These are phyloP conservation scores for Candida smagusa DNA, from an alignment of 1,139 yeast species.

Conservation along the genomic window DNA sequence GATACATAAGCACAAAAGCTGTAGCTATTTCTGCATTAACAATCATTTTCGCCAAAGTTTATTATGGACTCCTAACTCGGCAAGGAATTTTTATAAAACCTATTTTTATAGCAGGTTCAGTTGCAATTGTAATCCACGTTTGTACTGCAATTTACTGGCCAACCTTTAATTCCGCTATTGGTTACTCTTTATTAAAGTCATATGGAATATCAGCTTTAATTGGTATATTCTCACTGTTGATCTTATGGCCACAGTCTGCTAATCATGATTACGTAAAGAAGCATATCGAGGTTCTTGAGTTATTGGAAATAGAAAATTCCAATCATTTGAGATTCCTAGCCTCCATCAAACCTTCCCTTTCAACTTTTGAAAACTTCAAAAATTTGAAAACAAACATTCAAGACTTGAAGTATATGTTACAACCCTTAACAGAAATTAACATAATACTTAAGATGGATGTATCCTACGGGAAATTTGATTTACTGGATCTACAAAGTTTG, in stretches of 20 bases:
- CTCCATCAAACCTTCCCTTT: slow-evolving; percentile 29
- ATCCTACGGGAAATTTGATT: slow-evolving; percentile 29
- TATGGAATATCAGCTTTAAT: slow-evolving; percentile 24
- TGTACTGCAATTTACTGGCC: slow-evolving; percentile 31
- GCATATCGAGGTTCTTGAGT: slow-evolving; percentile 13
- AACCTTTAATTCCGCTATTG: slow-evolving; percentile 22
- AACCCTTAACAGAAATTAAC: slow-evolving; percentile 18
- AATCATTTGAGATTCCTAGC: slow-evolving; percentile 24
- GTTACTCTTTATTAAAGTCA: slow-evolving; percentile 21
- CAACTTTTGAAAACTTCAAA: slow-evolving; percentile 21
- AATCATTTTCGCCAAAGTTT: slow-evolving; percentile 21
- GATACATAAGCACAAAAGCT: slow-evolving; percentile 25
- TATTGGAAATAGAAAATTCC: slow-evolving; percentile 14
- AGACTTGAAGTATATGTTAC: slow-evolving; percentile 17
- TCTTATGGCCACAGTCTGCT: slow-evolving; percentile 34
- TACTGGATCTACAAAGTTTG: slow-evolving; percentile 27
- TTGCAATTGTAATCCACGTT: slow-evolving; percentile 19
- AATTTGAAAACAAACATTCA: slow-evolving; percentile 19
- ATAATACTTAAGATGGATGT: slow-evolving; percentile 17
- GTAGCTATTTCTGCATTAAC: slow-evolving; percentile 26
- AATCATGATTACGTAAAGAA: slow-evolving; percentile 22
- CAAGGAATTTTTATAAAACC: slow-evolving; percentile 19
- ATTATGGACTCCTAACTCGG: slow-evolving; percentile 23
- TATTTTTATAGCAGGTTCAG: slow-evolving; percentile 22
- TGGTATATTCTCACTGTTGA: slow-evolving; percentile 15